These are phyloP conservation scores for Colletotrichum zoysiae DNA, from an alignment of 2,329 filamentous ascomycete genomes.

Conservation along the genomic window DNA sequence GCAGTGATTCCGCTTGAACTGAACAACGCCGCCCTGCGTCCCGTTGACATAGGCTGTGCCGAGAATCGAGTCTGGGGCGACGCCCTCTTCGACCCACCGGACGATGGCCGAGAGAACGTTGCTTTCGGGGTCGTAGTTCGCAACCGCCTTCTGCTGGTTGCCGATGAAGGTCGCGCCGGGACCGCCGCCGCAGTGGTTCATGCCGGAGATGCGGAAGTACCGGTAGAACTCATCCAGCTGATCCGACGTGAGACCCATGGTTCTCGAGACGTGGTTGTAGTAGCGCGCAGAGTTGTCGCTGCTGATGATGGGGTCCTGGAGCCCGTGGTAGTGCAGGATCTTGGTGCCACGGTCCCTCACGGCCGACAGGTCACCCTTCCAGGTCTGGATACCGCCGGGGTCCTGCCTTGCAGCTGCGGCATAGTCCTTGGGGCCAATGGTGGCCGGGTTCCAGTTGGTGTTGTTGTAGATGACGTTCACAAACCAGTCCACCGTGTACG, in stretches of 20 bases:
- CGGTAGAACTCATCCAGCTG: slow-evolving; percentile 54
- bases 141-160: slow-evolving; percentile 43
- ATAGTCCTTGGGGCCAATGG: slow-evolving; percentile 54
- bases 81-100: slow-evolving; percentile 50
- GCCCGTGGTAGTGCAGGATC: slow-evolving; percentile 62
- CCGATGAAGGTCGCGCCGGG: slow-evolving; percentile 47
- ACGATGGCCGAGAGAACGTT: slow-evolving; percentile 49
- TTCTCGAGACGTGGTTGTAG: slow-evolving; percentile 60
- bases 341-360: slow-evolving; percentile 57
- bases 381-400: slow-evolving; percentile 55
- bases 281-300: slow-evolving; percentile 61
- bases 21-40: slow-evolving; percentile 45
- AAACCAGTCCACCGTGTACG: slow-evolving; percentile 49
- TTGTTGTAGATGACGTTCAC: slow-evolving; percentile 58
- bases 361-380: slow-evolving; percentile 54
- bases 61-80: slow-evolving; percentile 47
- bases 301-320: slow-evolving; percentile 57
- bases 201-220: slow-evolving; percentile 50
- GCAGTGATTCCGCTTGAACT: slow-evolving; percentile 52
- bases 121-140: slow-evolving; percentile 45
- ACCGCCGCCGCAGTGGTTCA: slow-evolving; percentile 51
- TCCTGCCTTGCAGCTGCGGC: slow-evolving; percentile 48
- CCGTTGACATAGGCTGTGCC: slow-evolving; percentile 52
- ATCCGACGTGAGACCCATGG: slow-evolving; percentile 53
- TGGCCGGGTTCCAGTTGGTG: slow-evolving; percentile 51